Conservation (phyloP, 371 early-diverging fungal genomes). For the Mortierella sp. region DNA sequence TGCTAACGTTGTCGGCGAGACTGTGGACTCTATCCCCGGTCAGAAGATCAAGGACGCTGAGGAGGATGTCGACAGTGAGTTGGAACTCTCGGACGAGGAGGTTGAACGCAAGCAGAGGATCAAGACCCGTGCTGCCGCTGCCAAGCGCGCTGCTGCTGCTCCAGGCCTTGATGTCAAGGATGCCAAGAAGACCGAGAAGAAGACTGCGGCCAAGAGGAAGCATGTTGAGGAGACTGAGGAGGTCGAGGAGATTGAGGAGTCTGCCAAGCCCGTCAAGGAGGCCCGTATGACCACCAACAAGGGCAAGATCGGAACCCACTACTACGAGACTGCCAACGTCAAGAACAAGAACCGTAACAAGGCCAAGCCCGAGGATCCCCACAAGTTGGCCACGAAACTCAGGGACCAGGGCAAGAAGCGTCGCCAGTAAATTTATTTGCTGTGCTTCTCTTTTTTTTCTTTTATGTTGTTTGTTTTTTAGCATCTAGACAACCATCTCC, state of each 20-base stretch:
- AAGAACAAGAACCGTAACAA: conserved; percentile 93
- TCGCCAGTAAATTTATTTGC: conserved; percentile 31
- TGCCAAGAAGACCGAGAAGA: conserved; percentile 51
- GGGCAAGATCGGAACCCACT: conserved; percentile 86
- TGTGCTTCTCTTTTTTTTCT: conserved; percentile 11
- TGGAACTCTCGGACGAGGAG: conserved; percentile 68
- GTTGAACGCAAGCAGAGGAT: conserved; percentile 56
- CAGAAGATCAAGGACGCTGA: conserved; percentile 62
- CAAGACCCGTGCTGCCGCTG: conserved; percentile 45
- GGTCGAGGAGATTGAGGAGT: conserved; percentile 53
- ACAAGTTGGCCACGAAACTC: conserved; percentile 58
- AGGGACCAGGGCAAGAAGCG: conserved; percentile 59
- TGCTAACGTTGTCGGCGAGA: conserved; percentile 83
- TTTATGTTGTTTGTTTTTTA: neutral
- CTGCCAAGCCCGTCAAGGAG: conserved; percentile 65
- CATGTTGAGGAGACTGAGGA: conserved; percentile 58
- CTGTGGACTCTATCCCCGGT: conserved; percentile 66
- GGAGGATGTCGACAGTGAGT: conserved; percentile 70
- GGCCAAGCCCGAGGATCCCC: conserved; percentile 74
- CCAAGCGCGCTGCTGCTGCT: conserved; percentile 29
- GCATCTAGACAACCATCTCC: conserved; percentile 14
- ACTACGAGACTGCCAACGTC: conserved; percentile 91
- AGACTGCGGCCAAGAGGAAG: conserved; percentile 52
- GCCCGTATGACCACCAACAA: conserved; percentile 89
- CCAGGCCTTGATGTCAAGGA: conserved; percentile 53